A percentile compares a stretch with the other conserved stretches of the same genome.
phyloP scores from a whole-genome alignment of 148 eudicot genomes.

The Suaeda aralocaspica region DNA sequence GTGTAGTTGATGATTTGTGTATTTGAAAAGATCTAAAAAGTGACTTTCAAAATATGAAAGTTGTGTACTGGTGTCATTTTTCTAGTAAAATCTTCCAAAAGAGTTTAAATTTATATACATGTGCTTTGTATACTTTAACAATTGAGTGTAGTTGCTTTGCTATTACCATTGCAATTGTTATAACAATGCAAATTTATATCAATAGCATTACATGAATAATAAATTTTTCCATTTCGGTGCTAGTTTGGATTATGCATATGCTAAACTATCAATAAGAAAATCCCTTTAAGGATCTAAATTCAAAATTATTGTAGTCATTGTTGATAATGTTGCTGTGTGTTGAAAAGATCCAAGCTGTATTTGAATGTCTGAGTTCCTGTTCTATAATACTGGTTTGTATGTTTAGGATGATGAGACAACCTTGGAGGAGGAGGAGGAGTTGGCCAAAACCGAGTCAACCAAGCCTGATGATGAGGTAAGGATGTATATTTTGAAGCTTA shows the following conservation, averaged over 20 bases:
- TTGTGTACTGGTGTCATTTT: not conserved
- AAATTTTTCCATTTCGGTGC: not conserved
- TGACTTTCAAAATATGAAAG: not conserved
- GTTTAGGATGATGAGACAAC: slow-evolving; percentile 96
- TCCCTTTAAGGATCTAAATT: not conserved
- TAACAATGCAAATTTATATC: not conserved
- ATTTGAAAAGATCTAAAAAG: not conserved
- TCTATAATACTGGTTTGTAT: slow-evolving; percentile 7
- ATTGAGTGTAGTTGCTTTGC: not conserved
- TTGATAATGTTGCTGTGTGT: too few relatives aligned
- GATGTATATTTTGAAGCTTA: not conserved
- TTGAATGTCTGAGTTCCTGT: not conserved
- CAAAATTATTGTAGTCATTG: too few relatives aligned
- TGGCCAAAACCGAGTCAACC: slow-evolving; percentile 63
- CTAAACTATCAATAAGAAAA: not conserved
- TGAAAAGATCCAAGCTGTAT: not conserved
- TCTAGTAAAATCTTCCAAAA: not conserved
- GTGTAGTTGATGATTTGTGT: not conserved
- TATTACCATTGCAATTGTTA: not conserved
- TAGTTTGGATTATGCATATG: not conserved
- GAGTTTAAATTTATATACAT: not conserved
- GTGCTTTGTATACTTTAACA: not conserved
- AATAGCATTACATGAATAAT: not conserved
- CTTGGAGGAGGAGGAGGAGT: slow-evolving; percentile 84
- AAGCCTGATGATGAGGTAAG: slow-evolving; percentile 74